These are phyloP conservation scores for Starmera quercuum DNA, from an alignment of 805 yeast genomes.

Conservation along the genomic window DNA sequence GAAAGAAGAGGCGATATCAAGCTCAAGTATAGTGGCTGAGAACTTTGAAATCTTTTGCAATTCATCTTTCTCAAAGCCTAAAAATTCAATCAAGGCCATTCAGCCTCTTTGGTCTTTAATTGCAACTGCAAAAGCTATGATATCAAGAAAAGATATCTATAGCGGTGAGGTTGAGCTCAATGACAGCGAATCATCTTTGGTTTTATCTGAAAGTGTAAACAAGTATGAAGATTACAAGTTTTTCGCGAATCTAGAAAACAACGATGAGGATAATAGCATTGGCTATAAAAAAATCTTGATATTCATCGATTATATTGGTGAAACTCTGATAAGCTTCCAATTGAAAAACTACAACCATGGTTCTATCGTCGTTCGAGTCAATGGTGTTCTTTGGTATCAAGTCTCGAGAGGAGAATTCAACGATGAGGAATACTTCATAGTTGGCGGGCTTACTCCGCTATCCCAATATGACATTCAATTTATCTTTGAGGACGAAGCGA, in stretches of 20 bases:
- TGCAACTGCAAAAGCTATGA: constrained; percentile 43
- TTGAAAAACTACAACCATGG: constrained; percentile 36
- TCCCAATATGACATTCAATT: constrained; percentile 55
- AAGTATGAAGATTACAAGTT: constrained; percentile 21
- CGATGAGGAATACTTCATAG: constrained; percentile 44
- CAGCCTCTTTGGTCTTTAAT: constrained; percentile 51
- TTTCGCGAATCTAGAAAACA: constrained; percentile 19
- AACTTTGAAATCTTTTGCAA: constrained; percentile 18
- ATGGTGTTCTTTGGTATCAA: constrained; percentile 66
- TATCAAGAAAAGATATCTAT: constrained; percentile 34
- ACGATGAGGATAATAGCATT: constrained; percentile 29
- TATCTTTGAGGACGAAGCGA: constrained; percentile 24
- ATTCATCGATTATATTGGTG: constrained; percentile 42
- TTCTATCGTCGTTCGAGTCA: constrained; percentile 41
- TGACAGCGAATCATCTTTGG: constrained; percentile 13
- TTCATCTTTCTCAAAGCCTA: constrained; percentile 11
- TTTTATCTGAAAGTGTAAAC: constrained; percentile 15
- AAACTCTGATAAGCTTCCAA: constrained; percentile 44
- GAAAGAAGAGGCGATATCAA: constrained; percentile 8
- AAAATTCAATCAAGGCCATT: constrained; percentile 11
- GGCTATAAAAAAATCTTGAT: constrained; percentile 27
- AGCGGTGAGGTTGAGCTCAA: constrained; percentile 27
- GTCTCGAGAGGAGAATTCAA: constrained; percentile 41
- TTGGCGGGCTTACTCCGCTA: constrained; percentile 57
- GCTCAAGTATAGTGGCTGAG: constrained; percentile 17